Conservation (phyloP, 345 rosid species). For the Aegle marmelos region DNA sequence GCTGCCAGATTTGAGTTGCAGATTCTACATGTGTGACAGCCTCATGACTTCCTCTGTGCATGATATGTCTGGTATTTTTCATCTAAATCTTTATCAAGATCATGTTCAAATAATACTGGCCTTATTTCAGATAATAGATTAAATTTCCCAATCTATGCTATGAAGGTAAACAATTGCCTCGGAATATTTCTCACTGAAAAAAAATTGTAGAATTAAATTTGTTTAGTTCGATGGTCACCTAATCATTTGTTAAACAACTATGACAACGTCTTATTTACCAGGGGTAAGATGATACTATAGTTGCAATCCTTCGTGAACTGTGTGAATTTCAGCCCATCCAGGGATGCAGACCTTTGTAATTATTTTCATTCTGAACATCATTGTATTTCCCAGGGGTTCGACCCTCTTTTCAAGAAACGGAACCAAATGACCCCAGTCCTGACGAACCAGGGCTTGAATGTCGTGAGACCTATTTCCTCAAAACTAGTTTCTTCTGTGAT, state of each 20-base stretch:
- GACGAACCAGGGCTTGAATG: neutral
- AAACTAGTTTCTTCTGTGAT: neutral
- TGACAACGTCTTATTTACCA: neutral
- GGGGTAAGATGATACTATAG: neutral
- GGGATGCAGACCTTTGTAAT: neutral
- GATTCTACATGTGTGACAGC: constrained; percentile 19
- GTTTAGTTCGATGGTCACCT: neutral
- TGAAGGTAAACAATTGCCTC: neutral
- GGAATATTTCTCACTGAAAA: neutral
- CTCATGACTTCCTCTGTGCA: constrained; percentile 56
- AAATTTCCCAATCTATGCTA: neutral
- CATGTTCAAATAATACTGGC: neutral
- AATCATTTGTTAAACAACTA: neutral
- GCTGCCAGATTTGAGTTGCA: constrained; percentile 27
- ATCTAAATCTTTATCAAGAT: constrained; percentile 14
- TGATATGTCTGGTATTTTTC: constrained; percentile 48
- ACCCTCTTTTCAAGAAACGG: neutral
- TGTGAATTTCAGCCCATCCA: neutral
- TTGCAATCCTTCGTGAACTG: neutral
- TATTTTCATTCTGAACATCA: neutral
- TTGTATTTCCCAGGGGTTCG: no score
- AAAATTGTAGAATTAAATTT: neutral
- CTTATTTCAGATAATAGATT: neutral
- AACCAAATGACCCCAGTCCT: neutral
- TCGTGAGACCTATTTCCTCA: neutral